Evolutionary conservation across 805 yeast species (phyloP).

Genomic region (Nakazawaea sp.): DNA sequence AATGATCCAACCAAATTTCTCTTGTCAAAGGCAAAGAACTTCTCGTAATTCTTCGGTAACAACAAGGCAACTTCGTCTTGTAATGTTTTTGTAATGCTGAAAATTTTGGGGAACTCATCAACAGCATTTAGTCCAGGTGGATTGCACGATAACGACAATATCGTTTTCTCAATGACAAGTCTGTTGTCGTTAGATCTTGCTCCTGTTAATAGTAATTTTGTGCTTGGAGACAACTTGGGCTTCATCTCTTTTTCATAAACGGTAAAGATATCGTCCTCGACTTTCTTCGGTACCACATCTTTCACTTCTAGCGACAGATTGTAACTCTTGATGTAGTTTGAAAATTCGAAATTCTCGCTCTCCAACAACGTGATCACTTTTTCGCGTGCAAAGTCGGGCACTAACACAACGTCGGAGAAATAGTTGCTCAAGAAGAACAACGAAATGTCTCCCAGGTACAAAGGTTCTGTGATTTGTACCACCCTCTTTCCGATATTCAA

Average conservation of each 20-base stretch:
- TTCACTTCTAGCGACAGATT: conserved; percentile 13
- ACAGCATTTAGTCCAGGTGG: conserved; percentile 17
- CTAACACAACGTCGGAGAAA: conserved; percentile 54
- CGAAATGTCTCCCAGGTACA: conserved; percentile 50
- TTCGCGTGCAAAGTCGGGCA: conserved; percentile 39
- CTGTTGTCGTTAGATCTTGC: conserved; percentile 44
- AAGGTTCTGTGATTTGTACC: conserved; percentile 48
- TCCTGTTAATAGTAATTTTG: conserved; percentile 47
- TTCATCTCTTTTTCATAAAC: conserved; percentile 25
- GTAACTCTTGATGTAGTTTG: conserved; percentile 36
- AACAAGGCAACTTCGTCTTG: conserved; percentile 42
- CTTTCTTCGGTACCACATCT: neutral
- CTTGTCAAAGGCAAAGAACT: conserved; percentile 30
- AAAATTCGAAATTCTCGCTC: conserved; percentile 34
- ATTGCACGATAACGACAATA: conserved; percentile 24
- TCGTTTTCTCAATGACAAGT: conserved; percentile 34
- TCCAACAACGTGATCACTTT: conserved; percentile 40
- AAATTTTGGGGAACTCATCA: conserved; percentile 31
- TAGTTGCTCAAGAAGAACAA: conserved; percentile 57
- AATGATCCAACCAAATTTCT: conserved; percentile 46
- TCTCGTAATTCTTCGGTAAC: conserved; percentile 32
- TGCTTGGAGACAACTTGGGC: conserved; percentile 35
- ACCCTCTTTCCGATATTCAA: conserved; percentile 46
- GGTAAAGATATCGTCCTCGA: conserved; percentile 20
- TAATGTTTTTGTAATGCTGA: conserved; percentile 47